phyloP scores from a whole-genome alignment of 495 filamentous ascomycete species.

The Daldinia childiae region DNA sequence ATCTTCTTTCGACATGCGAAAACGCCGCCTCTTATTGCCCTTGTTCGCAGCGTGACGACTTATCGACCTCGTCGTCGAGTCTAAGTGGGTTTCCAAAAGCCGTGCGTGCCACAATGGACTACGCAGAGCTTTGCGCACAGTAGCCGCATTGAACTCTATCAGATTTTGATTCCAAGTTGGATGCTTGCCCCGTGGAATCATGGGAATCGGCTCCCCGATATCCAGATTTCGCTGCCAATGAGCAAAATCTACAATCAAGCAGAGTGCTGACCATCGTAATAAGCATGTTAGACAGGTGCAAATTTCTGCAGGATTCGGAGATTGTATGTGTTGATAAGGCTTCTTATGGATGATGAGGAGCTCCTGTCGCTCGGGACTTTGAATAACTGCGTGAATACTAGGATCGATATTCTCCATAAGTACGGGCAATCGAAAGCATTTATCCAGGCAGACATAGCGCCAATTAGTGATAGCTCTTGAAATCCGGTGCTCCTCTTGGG shows the following conservation, averaged over 20 bases:
- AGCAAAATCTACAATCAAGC: conserved; percentile 62
- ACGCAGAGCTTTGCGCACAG: conserved; percentile 54
- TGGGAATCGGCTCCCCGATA: conserved; percentile 59
- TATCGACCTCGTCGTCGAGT: conserved; percentile 60
- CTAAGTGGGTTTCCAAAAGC: conserved; percentile 62
- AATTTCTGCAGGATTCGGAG: conserved; percentile 49
- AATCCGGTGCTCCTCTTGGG: conserved; percentile 51
- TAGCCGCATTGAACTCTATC: conserved; percentile 47
- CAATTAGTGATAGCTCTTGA: conserved; percentile 48
- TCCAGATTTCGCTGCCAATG: conserved; percentile 64
- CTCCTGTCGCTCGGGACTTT: conserved; percentile 50
- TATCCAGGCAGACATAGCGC: conserved; percentile 57
- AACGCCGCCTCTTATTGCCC: conserved; percentile 57
- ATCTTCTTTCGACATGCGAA: conserved; percentile 59
- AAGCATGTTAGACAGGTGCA: conserved; percentile 65
- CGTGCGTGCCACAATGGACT: conserved; percentile 59
- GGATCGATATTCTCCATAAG: conserved; percentile 53
- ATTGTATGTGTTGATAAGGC: conserved; percentile 59
- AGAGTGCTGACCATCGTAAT: conserved; percentile 62
- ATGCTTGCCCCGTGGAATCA: conserved; percentile 54
- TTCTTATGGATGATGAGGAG: conserved; percentile 51
- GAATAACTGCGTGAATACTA: conserved; percentile 46
- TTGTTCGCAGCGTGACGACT: conserved; percentile 57
- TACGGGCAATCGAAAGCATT: conserved; percentile 60
- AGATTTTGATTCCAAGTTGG: conserved; percentile 60